These are phyloP conservation scores for Starmera caribaea DNA, from an alignment of 805 yeast genomes.

Conservation along the genomic window DNA sequence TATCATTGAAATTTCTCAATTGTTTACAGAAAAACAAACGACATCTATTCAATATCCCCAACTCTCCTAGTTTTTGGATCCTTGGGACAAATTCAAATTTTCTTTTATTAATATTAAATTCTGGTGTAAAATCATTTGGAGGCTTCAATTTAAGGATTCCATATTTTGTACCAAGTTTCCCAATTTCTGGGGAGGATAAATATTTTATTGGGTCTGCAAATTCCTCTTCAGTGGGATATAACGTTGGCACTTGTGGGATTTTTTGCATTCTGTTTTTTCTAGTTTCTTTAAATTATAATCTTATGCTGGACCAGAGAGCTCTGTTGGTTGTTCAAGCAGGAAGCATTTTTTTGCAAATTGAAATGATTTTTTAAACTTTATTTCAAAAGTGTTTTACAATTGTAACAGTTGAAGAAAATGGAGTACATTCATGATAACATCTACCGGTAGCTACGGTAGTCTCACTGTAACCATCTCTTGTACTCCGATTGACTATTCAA, in stretches of 20 bases:
- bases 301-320: too few species aligned
- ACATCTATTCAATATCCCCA: conserved; percentile 53
- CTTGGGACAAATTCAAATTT: conserved; percentile 60
- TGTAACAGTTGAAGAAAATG: too few species aligned
- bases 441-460: too few species aligned
- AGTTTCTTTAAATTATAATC: too few species aligned
- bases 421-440: too few species aligned
- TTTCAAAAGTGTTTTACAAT: too few species aligned
- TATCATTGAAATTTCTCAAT: conserved; percentile 44
- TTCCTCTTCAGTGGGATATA: conserved; percentile 45
- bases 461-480: too few species aligned
- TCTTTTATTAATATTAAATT: conserved; percentile 40
- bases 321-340: too few species aligned
- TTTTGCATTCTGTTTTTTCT: too few species aligned
- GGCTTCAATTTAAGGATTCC: conserved; percentile 76
- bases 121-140: conserved; percentile 41
- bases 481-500: too few species aligned
- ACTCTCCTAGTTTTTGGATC: conserved; percentile 54
- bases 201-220: conserved; percentile 58
- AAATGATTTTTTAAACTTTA: too few species aligned
- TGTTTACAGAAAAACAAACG: conserved; percentile 54
- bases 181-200: conserved; percentile 39
- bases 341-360: too few species aligned
- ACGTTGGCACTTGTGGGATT: conserved; percentile 36
- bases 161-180: conserved; percentile 37